Percentiles rank a stretch among this genome's conserved stretches.
Evolutionary conservation across 2,329 filamentous ascomycete species (phyloP).

Genomic region (Aspergillus tubingensis): DNA sequence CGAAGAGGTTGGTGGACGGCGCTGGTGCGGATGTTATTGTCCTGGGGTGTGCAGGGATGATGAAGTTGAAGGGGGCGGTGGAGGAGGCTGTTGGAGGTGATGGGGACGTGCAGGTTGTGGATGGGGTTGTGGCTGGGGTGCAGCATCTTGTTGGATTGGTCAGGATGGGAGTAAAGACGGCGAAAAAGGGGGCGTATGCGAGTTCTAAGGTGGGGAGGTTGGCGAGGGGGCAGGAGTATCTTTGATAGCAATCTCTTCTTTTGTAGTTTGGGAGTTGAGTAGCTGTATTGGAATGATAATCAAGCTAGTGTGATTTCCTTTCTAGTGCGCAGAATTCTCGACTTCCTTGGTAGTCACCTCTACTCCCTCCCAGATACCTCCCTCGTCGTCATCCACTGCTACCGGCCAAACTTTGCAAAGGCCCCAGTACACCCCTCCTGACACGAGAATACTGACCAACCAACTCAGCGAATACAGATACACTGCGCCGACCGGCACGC

Average conservation of each 20-base stretch:
- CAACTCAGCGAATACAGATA: conserved; percentile 17
- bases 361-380: background rate
- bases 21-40: conserved; percentile 47
- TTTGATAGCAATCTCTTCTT: conserved; percentile 22
- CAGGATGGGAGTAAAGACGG: conserved; percentile 30
- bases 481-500: conserved; percentile 10
- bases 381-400: conserved; percentile 12
- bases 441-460: conserved; percentile 12
- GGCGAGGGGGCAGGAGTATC: conserved; percentile 28
- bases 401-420: conserved; percentile 12
- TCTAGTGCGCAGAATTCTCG: too few relatives aligned
- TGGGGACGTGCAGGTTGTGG: conserved; percentile 50
- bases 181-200: conserved; percentile 32
- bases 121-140: conserved; percentile 51
- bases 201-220: conserved; percentile 29
- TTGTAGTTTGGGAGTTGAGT: too few relatives aligned
- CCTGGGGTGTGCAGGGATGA: conserved; percentile 55
- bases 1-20: conserved; percentile 38
- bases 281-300: too few relatives aligned
- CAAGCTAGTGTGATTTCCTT: too few relatives aligned
- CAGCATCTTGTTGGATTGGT: conserved; percentile 30
- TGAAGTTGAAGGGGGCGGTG: conserved; percentile 48
- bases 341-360: conserved; percentile 3
- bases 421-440: conserved; percentile 6
- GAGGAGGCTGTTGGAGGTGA: conserved; percentile 50